phyloP scores from a whole-genome alignment of 2,329 filamentous ascomycete genomes.

The Cordyceps cateniannulata region DNA sequence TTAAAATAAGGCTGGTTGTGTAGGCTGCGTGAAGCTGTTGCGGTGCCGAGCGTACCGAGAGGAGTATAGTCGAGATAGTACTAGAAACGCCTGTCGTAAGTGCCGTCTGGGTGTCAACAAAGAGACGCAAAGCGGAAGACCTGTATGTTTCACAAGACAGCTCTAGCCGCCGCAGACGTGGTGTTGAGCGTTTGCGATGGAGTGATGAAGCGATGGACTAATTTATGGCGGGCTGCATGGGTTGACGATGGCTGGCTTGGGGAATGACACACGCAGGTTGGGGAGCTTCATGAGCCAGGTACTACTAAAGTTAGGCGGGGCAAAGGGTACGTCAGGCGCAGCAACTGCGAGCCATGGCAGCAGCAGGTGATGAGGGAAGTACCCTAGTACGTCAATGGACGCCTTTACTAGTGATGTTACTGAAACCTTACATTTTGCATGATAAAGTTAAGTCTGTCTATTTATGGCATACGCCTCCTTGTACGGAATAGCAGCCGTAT shows the following conservation, averaged over 20 bases:
- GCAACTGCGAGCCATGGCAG: background rate
- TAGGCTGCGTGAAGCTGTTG: background rate
- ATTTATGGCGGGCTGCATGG: background rate
- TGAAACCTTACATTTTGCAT: background rate
- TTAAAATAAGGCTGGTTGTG: background rate
- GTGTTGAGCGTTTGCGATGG: background rate
- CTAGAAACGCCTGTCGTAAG: background rate
- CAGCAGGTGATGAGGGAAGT: background rate
- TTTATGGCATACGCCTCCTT: background rate
- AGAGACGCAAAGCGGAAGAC: background rate
- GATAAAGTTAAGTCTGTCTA: background rate
- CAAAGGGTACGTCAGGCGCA: constrained; percentile 9
- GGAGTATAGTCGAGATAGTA: background rate
- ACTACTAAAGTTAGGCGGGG: no score
- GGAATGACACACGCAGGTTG: background rate
- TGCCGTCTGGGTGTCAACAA: background rate
- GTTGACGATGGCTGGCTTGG: constrained; percentile 5
- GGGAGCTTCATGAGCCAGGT: background rate
- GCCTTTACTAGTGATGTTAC: background rate
- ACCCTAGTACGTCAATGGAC: background rate
- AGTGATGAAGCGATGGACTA: background rate
- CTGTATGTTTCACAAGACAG: background rate
- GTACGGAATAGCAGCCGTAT: background rate
- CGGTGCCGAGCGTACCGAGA: constrained; percentile 6
- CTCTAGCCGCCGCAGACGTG: background rate